Percentiles rank a stretch among this genome's conserved stretches.
phyloP scores from a whole-genome alignment of 495 filamentous ascomycete genomes.

The Xylaria palmicola region DNA sequence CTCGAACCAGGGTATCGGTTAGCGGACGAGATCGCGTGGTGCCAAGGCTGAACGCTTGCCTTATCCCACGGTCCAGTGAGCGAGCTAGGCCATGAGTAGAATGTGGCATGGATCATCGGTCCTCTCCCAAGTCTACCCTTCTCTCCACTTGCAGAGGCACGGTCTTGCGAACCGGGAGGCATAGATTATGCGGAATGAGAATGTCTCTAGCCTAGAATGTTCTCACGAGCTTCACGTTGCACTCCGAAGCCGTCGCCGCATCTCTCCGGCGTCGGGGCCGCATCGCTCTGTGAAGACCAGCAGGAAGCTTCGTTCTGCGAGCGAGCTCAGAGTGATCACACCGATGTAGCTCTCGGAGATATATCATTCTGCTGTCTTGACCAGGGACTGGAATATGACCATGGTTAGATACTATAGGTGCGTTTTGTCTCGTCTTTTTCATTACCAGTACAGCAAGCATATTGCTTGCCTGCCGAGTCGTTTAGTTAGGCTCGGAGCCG shows the following conservation, averaged over 20 bases:
- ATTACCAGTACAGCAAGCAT: background rate
- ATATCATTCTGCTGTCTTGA: background rate
- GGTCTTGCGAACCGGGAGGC: background rate
- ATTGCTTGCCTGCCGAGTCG: background rate
- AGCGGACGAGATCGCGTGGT: slow-evolving; percentile 4
- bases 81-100: slow-evolving; percentile 31
- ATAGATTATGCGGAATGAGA: background rate
- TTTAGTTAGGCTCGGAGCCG: background rate
- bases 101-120: slow-evolving; percentile 23
- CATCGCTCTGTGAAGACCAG: background rate
- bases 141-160: slow-evolving; percentile 10
- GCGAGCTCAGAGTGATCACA: background rate
- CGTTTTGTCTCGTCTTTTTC: background rate
- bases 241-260: slow-evolving; percentile 2
- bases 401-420: background rate
- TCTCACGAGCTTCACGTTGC: background rate
- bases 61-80: background rate
- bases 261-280: background rate
- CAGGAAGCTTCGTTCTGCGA: background rate
- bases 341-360: background rate
- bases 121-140: background rate
- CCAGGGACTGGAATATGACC: background rate
- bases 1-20: background rate
- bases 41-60: slow-evolving; percentile 10
- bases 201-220: background rate